phyloP scores from a whole-genome alignment of 2,329 filamentous ascomycete species.

The Nemania sp. region DNA sequence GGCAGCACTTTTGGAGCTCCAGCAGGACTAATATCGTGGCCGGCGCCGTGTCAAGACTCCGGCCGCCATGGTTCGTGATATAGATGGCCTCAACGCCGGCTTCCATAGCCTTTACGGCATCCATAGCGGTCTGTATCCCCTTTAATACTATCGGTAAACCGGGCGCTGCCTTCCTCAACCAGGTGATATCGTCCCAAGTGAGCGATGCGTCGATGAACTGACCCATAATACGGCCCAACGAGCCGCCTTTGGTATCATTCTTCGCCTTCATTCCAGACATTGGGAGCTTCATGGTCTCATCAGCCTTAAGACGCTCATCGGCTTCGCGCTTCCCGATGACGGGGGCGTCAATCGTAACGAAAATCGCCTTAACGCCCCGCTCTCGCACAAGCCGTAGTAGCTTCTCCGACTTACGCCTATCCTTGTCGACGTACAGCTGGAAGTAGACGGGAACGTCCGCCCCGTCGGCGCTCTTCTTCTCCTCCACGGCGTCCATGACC shows the following conservation, averaged over 20 bases:
- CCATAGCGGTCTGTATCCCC: conserved; percentile 75
- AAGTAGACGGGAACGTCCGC: conserved; percentile 57
- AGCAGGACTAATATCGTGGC: conserved; percentile 70
- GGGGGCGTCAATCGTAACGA: conserved; percentile 70
- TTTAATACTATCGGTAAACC: conserved; percentile 73
- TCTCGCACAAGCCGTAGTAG: conserved; percentile 61
- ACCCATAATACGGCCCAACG: conserved; percentile 67
- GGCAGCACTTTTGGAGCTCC: conserved; percentile 71
- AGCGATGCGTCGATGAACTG: conserved; percentile 68
- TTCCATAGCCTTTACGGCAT: conserved; percentile 71
- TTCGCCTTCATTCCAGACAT: conserved; percentile 63
- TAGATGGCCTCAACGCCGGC: conserved; percentile 75
- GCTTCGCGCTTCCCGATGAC: conserved; percentile 67
- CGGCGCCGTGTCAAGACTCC: conserved; percentile 63
- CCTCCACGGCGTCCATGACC: conserved; percentile 57
- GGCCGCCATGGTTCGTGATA: conserved; percentile 77
- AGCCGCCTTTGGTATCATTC: conserved; percentile 66
- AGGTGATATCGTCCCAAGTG: conserved; percentile 73
- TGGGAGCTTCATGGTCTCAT: conserved; percentile 61
- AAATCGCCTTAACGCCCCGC: conserved; percentile 63
- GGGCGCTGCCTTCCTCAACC: conserved; percentile 69
- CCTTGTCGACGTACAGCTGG: conserved; percentile 72
- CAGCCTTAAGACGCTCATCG: conserved; percentile 60
- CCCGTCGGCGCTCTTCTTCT: conserved; percentile 39
- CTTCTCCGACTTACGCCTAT: conserved; percentile 62